Evolutionary conservation across 139 green algal species (phyloP).

Genomic region (Coelastrella sp.): DNA sequence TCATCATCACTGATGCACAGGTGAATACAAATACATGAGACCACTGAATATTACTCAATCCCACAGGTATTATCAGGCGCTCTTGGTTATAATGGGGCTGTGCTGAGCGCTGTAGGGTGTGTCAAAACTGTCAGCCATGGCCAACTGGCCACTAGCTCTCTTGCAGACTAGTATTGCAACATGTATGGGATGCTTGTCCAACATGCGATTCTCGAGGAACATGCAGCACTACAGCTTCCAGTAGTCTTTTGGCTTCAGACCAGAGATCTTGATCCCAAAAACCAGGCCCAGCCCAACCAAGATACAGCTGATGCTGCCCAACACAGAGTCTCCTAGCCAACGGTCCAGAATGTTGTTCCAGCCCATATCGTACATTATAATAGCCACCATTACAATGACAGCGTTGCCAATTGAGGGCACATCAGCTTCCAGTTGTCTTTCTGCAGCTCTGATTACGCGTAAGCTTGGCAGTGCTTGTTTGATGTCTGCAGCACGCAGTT

Average conservation of each 20-base stretch:
- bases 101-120: too few species aligned
- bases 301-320: constrained; percentile 43
- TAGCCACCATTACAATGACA: constrained; percentile 37
- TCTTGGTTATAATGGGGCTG: too few species aligned
- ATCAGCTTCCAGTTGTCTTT: not conserved
- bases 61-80: too few species aligned
- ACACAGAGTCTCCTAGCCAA: constrained; percentile 27
- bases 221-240: not conserved
- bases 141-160: too few species aligned
- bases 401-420: constrained; percentile 2
- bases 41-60: too few species aligned
- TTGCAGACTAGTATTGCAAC: too few species aligned
- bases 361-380: constrained; percentile 43
- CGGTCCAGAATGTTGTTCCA: constrained; percentile 30
- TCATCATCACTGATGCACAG: too few species aligned
- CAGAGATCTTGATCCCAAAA: not conserved
- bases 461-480: not conserved
- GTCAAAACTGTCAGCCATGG: too few species aligned
- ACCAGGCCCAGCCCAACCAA: constrained; percentile 39
- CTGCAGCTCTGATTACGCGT: not conserved
- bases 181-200: too few species aligned
- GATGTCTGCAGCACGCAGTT: not conserved
- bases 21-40: too few species aligned
- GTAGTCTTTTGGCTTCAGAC: not conserved
- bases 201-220: too few species aligned